phyloP scores from a whole-genome alignment of 495 filamentous ascomycete genomes.

The Penicillium macrosclerotiorum region DNA sequence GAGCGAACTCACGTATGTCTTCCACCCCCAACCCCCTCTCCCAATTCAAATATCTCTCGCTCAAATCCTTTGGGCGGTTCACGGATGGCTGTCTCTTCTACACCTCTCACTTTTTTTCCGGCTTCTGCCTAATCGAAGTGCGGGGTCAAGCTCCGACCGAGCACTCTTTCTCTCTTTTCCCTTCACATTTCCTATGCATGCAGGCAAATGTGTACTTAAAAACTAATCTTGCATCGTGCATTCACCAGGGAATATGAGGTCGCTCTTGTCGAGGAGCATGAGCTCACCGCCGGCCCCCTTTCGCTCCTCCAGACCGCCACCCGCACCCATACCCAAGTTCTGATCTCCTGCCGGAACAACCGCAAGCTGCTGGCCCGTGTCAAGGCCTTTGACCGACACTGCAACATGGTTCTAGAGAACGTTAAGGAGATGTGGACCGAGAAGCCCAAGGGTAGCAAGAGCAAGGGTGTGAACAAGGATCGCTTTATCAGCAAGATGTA shows the following conservation, averaged over 20 bases:
- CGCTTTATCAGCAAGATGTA: slow-evolving; percentile 98
- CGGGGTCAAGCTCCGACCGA: slow-evolving; percentile 17
- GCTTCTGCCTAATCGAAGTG: slow-evolving; percentile 12
- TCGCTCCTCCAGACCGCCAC: slow-evolving; percentile 93
- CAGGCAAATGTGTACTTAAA: slow-evolving; percentile 14
- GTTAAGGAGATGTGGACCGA: slow-evolving; percentile 99
- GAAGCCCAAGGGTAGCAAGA: slow-evolving; percentile 84
- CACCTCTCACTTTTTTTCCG: slow-evolving; percentile 1
- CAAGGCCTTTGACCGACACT: slow-evolving; percentile 90
- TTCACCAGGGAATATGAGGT: slow-evolving; percentile 79
- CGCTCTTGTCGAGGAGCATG: slow-evolving; percentile 81
- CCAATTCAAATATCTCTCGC: not conserved
- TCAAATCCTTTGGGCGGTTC: slow-evolving; percentile 7
- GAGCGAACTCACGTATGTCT: slow-evolving; percentile 73
- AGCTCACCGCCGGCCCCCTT: slow-evolving; percentile 81
- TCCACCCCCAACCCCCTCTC: not conserved
- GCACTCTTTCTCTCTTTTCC: not conserved
- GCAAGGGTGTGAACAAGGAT: slow-evolving; percentile 93
- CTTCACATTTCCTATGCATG: slow-evolving; percentile 26
- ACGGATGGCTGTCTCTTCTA: not conserved
- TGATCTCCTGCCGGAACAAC: slow-evolving; percentile 89
- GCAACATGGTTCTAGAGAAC: slow-evolving; percentile 97
- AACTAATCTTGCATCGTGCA: slow-evolving; percentile 20
- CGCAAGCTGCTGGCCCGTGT: slow-evolving; percentile 78
- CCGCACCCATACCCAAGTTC: slow-evolving; percentile 80